A percentile compares a stretch with the other conserved stretches of the same genome.
Conservation (phyloP, 345 rosid species). For the Brassica napus region DNA sequence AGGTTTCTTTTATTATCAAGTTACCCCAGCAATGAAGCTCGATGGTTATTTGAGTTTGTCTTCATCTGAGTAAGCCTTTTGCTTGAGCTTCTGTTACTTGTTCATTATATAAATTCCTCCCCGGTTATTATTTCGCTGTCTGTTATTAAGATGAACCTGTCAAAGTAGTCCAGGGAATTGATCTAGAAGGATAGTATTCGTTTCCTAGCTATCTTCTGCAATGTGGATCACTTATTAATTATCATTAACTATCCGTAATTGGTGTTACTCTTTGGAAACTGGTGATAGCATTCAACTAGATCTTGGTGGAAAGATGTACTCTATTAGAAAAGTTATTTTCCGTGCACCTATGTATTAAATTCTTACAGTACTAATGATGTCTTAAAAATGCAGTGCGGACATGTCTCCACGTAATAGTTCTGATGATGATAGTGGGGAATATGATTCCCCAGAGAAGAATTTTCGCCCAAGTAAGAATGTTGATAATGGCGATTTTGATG, state of each 20-base stretch:
- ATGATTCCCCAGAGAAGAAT: conserved; percentile 48
- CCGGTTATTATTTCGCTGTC: background rate
- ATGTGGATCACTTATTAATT: background rate
- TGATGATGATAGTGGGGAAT: conserved; percentile 50
- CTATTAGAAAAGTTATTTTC: conserved; percentile 30
- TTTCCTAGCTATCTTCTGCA: background rate
- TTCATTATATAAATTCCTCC: background rate
- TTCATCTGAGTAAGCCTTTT: conserved; percentile 61
- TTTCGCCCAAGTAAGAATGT: conserved; percentile 42
- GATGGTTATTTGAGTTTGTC: conserved; percentile 52
- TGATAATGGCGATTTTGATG: conserved; percentile 54
- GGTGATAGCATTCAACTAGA: conserved; percentile 4
- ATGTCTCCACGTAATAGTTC: conserved; percentile 42
- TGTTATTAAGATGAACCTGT: background rate
- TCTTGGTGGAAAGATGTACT: conserved; percentile 10
- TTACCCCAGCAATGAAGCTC: conserved; percentile 58
- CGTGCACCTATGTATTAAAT: conserved; percentile 56
- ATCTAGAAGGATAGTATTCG: background rate
- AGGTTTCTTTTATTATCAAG: conserved; percentile 84
- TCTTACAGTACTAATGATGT: conserved; percentile 14
- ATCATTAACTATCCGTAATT: background rate
- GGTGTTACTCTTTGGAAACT: background rate
- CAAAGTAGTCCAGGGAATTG: conserved; percentile 18
- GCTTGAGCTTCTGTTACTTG: background rate
- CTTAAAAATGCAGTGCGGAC: conserved; percentile 39